Percentiles rank a stretch among this genome's conserved stretches.
phyloP scores from a whole-genome alignment of 331 rosid genomes.

The Quercus tomentella region DNA sequence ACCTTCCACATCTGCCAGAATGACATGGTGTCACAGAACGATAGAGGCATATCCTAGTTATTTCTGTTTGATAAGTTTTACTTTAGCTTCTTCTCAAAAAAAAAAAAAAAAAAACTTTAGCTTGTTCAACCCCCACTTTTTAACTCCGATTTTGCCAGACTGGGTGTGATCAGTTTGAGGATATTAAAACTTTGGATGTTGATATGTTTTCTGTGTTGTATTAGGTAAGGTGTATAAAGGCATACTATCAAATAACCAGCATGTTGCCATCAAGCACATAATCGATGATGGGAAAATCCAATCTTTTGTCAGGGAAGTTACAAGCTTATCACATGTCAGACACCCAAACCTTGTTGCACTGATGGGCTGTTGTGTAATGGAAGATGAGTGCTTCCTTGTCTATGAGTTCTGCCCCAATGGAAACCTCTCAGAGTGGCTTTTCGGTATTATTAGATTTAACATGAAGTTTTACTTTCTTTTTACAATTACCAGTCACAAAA shows the following conservation, averaged over 20 bases:
- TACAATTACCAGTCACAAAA: background rate
- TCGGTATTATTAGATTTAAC: slow-evolving; percentile 29
- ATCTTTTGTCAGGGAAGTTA: slow-evolving; percentile 60
- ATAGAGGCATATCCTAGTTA: background rate
- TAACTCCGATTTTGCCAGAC: background rate
- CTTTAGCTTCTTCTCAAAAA: background rate
- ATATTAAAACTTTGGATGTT: background rate
- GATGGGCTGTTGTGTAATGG: slow-evolving; percentile 41
- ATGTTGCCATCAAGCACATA: slow-evolving; percentile 66
- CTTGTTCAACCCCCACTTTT: background rate
- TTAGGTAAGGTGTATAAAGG: slow-evolving; percentile 60
- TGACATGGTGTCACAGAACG: too few species aligned
- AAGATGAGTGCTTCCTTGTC: slow-evolving; percentile 54
- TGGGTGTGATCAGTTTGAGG: background rate
- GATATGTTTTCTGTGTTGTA: background rate
- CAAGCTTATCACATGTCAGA: slow-evolving; percentile 50
- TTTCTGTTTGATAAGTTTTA: background rate
- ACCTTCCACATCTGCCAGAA: too few species aligned
- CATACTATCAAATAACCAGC: slow-evolving; percentile 39
- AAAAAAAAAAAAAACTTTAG: background rate
- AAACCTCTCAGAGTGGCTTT: slow-evolving; percentile 65
- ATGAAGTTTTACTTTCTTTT: background rate
- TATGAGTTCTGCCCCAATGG: slow-evolving; percentile 63
- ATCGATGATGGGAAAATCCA: slow-evolving; percentile 44
- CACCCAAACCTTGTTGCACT: slow-evolving; percentile 58